Evolutionary conservation across 2,329 filamentous ascomycete genomes (phyloP), one percentile per base, ranked within the genome.

Genomic region (Aureobasidium sp.): DNA sequence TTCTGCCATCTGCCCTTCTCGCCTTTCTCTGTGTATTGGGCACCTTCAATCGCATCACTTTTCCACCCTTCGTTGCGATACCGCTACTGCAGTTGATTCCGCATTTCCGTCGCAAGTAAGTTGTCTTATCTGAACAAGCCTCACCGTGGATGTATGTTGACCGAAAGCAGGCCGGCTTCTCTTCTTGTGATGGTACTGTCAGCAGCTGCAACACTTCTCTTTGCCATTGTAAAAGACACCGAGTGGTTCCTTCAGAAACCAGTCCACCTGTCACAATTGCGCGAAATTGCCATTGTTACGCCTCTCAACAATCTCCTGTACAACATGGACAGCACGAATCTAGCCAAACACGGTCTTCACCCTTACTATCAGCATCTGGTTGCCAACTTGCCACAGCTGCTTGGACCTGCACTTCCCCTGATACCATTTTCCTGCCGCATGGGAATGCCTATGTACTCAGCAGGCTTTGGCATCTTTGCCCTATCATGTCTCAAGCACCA

Each of bases 11-110:
- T 55, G 79, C 81, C 35, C 76, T 93, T 37, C 80, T 98, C 35
- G 89, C 89, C 25, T 82, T 90, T 57, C 81, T 96, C 52, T 77
- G 81, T 49, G 85, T 95, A 12, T 86, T 93, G 63, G 93, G 93
- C 45, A 74, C 91, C 55, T 98, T 98, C 71, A 98, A 97, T 71
- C 83, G 93, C 60, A 96, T 97, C 64, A 98, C 93, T 8, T 97
- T 97, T 68, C 91, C 91, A 40, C 91, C 90, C 12, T 98, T 95
- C 68, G 72, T 98, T 57, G 68, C 95, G 55, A 81, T 96, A 66
- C 91, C 93, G 50, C 85, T 85, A 30, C 73, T 95, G 66, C 84
- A 84, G 65, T 76, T 98, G 64, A 74, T 97, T 67, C 89, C 89
- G 59, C 86, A 95, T 73, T 93, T 95, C 65, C 72, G 80, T 67